Base-by-base conservation (phyloP, 176 grass and related monocot genomes). In the Rhipidocladum racemiflorum region DNA sequence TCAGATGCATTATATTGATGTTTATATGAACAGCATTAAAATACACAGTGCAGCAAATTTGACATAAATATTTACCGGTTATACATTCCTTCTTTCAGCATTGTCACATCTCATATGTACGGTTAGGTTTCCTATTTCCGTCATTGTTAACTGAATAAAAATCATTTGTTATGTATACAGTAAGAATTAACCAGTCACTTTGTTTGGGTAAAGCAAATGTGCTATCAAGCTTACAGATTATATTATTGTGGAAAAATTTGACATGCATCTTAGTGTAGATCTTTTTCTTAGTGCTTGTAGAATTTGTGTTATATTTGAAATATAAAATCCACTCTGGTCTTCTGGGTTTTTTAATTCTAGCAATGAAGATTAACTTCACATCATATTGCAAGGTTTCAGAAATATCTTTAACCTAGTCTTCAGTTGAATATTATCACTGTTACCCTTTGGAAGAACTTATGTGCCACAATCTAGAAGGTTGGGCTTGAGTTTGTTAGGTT, bases 381-480 rank as follows among this genome's bases (percentile, higher is more conserved):
- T 25, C 36, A 21, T 55, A 21, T 74, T 25, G 9, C 4, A 9
- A 55, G 23, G 35, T 80, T 85, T 48, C 21, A 56, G 67, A 65
- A 80, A 54, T 24, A 80, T 34, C 1, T 24, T 24, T 42, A 55
- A 43, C 67, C 11, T 79, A 80, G 43, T 65, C 12, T 86, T 39
- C n/a, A 21, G 55, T 24, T 42, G 23, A 72, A 55, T 72, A 56
- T 79, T 72, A 2, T 25, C 0, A 40, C 8, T 24, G 36, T 34
- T 78, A 62, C 65, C 29, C 42, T 85, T 59, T 35, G 18, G 14
- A 68, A 57, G 48, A 56, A 74, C 48, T 54, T 80, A 13, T 61
- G 23, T 61, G 23, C 3, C 18, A 13, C 46, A 51, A 28, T 54
- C 6, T n/a, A 40, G 49, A 35, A 54, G 9, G 32, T 4, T 83